A percentile compares a stretch with the other conserved stretches of the same genome.
Conservation (phyloP, 345 rosid genomes). For the Dipteronia sinensis region DNA sequence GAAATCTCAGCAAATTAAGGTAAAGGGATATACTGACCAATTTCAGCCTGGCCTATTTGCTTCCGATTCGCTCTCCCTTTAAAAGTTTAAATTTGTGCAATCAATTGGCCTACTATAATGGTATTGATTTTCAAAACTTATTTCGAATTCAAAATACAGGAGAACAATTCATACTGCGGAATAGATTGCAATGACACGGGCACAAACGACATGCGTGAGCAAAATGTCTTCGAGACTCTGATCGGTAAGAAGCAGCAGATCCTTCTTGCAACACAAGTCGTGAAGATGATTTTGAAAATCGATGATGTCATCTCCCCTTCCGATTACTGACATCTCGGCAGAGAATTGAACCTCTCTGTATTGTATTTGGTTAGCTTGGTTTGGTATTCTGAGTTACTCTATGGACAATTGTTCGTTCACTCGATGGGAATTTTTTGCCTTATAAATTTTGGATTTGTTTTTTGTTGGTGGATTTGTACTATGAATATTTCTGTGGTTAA, state of each 20-base stretch:
- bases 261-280: constrained; percentile 96
- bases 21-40: constrained; percentile 17
- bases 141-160: constrained; percentile 46
- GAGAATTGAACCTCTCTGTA: neutral
- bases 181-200: constrained; percentile 96
- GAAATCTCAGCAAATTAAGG: constrained; percentile 92
- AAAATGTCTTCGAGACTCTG: constrained; percentile 88
- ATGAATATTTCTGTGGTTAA: neutral
- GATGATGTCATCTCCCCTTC: constrained; percentile 93
- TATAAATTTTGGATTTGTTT: constrained; percentile 23
- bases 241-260: constrained; percentile 98
- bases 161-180: constrained; percentile 75
- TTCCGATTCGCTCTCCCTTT: neutral
- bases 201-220: constrained; percentile 93
- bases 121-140: neutral
- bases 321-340: constrained; percentile 51
- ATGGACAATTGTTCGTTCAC: neutral
- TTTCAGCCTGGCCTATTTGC: neutral
- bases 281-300: constrained; percentile 94
- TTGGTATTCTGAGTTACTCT: neutral
- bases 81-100: neutral
- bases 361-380: constrained; percentile 19
- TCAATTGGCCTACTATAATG: neutral
- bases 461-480: neutral
- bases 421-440: constrained; percentile 13